Base-by-base conservation (phyloP, 192 early-diverging fungal genomes). In the Bifiguratus adelaidae region DNA sequence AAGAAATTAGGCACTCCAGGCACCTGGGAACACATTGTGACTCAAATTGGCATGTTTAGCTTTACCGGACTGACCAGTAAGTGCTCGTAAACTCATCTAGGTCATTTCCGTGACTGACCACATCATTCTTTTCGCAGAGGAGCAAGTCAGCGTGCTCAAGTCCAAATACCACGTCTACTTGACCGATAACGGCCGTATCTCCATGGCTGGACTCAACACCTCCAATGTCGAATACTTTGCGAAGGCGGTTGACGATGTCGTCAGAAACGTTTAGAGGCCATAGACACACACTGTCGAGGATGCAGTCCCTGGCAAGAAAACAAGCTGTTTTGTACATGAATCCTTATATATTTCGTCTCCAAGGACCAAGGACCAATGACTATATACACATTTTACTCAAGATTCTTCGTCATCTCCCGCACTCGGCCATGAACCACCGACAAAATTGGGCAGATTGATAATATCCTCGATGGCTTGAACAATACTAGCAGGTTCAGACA, bases 31-130 rank as follows among this genome's bases (percentile, higher is more conserved):
- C 95, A 99, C 47, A 95, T 99, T 56, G 56, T 78, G 4, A 80
- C 85, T 41, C 95, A 99, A 66, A 95, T 97, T 57, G 95, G 95
- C 55, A 99, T 99, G 95, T 99, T 99, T 63, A 86, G 84, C 18
- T 99, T 82, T 67, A 97, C 95, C 2, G 95, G 95, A 12, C 65
- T 96, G 45, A 77, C 49, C 33, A 52, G 73, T 77, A 67, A 47
- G 52, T 63, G 22, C 20, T 53, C 28, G 7, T 46, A 47, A 15
- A 47, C 28, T 16, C 16, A 7, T 8, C 21, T 9, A 42, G 19
- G 7, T 11, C 9, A 42, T 42, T 42, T 9, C n/a, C n/a, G 32
- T n/a, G 9, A 8, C 32, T n/a, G 9, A 8, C 12, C 12, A 15
- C 5, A 7, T 52, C 1, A 13, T 33, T 47, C 25, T 7, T 28